Evolutionary conservation across 78 protist genomes (phyloP).

Genomic region (Dictyostelium citrinum): DNA sequence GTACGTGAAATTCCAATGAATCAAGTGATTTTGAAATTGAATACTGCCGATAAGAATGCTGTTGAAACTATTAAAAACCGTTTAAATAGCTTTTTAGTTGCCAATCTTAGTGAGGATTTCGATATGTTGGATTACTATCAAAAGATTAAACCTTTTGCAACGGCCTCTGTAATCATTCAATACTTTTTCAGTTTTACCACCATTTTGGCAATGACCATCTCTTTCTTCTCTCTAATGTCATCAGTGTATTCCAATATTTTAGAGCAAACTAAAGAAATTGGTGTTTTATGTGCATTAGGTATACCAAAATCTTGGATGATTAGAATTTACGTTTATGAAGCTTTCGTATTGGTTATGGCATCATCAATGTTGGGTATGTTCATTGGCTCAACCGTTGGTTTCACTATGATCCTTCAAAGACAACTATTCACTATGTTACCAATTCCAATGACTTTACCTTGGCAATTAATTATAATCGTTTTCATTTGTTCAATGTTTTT

Average conservation of each 20-base stretch:
- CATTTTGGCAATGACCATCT: slow-evolving; percentile 87
- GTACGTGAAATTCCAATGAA: slow-evolving; percentile 49
- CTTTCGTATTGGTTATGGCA: slow-evolving; percentile 90
- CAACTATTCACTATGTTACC: slow-evolving; percentile 90
- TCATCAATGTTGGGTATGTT: slow-evolving; percentile 89
- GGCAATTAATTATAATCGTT: slow-evolving; percentile 46
- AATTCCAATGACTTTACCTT: slow-evolving; percentile 89
- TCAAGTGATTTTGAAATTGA: not conserved
- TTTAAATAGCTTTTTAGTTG: not conserved
- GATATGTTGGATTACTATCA: slow-evolving; percentile 37
- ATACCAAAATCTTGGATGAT: slow-evolving; percentile 80
- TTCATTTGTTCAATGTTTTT: slow-evolving; percentile 61
- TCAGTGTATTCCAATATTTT: slow-evolving; percentile 89
- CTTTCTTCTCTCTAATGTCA: slow-evolving; percentile 90
- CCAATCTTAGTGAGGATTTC: not conserved
- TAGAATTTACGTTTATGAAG: slow-evolving; percentile 92
- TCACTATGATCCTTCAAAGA: slow-evolving; percentile 84
- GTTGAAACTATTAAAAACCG: not conserved
- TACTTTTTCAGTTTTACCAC: slow-evolving; percentile 88
- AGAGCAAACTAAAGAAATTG: slow-evolving; percentile 94
- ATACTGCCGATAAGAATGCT: not conserved
- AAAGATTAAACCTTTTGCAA: slow-evolving; percentile 3
- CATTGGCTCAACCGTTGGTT: slow-evolving; percentile 86
- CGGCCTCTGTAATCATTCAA: slow-evolving; percentile 71
- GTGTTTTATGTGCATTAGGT: slow-evolving; percentile 91